Percentiles rank a stretch among this genome's conserved stretches.
phyloP scores from a whole-genome alignment of 495 filamentous ascomycete genomes.

The Hypoxylon fuscum region DNA sequence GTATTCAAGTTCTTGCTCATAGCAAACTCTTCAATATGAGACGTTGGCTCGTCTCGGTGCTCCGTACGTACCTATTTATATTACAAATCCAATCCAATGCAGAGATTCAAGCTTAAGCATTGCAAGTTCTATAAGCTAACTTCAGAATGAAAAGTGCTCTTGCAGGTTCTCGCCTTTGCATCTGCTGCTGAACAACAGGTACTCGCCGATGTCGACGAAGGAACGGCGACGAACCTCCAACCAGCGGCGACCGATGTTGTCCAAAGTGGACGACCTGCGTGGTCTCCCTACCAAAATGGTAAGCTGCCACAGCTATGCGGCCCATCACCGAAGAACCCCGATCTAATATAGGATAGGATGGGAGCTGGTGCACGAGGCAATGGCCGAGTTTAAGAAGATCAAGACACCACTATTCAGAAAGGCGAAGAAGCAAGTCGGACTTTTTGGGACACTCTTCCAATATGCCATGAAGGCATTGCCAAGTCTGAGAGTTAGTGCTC shows the following conservation, averaged over 20 bases:
- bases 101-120: not conserved
- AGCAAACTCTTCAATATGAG: slow-evolving; percentile 49
- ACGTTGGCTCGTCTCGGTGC: slow-evolving; percentile 50
- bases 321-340: slow-evolving; percentile 8
- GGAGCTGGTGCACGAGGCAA: slow-evolving; percentile 55
- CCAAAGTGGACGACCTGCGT: slow-evolving; percentile 29
- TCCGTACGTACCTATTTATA: slow-evolving; percentile 51
- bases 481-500: slow-evolving; percentile 52
- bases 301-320: slow-evolving; percentile 8
- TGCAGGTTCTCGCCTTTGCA: slow-evolving; percentile 52
- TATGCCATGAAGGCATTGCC: slow-evolving; percentile 53
- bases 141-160: slow-evolving; percentile 51
- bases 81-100: slow-evolving; percentile 3
- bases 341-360: slow-evolving; percentile 46
- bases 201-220: slow-evolving; percentile 36
- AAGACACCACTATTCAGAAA: slow-evolving; percentile 47
- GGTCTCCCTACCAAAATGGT: slow-evolving; percentile 46
- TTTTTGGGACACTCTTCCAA: slow-evolving; percentile 50
- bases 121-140: slow-evolving; percentile 37
- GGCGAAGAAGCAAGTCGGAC: slow-evolving; percentile 48
- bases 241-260: slow-evolving; percentile 44
- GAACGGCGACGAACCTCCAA: slow-evolving; percentile 38
- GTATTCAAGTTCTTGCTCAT: slow-evolving; percentile 39
- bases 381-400: slow-evolving; percentile 54
- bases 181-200: slow-evolving; percentile 50